Base-by-base conservation (phyloP, 208 protist genomes). In the Paratrypanosoma confusum region DNA sequence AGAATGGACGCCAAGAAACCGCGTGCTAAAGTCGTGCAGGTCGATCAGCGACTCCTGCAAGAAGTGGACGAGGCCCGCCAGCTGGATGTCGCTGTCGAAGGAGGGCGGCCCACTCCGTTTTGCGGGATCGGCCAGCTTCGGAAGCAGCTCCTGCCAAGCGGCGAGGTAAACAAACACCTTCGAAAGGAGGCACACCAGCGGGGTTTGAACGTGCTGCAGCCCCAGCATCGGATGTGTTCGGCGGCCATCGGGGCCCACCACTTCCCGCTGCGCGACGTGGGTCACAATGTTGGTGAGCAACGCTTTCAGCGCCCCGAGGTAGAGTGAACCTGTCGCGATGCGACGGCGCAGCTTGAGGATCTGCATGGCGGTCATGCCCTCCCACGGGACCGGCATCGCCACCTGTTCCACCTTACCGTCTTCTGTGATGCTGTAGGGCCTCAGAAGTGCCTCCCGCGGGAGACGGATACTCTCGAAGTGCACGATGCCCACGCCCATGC, bases 201-300 rank as follows among this genome's bases (percentile, higher is more conserved):
- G 71, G 1, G 76, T 81, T 43, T 92, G 83, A 26, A 92, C 71
- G 41, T 92, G 76, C 49, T 92, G 83, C 3, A 92, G 58, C 10
- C 83, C 83, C 34, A 89, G 65, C 43, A 75, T 82, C 4, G 83
- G 78, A 48, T 87, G 84, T 60, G 83, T 86, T n/a, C 78, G 69
- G 13, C 50, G 43, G 35, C 71, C 63, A 40, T 82, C 70, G 22
- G 75, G 72, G 23, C 83, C 83, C 3, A 86, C 65, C 31, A 92
- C 57, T 41, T 57, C 50, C 56, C 78, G 80, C 43, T 81, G 58
- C 26, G 79, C 58, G 22, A 70, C 58, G 64, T 68, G 78, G 28
- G 24, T 37, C 21, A 89, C 64, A 31, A 87, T 47, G 39, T 82
- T 66, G 2, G 67, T 69, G 22, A 82, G 47, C 10, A 78, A 39